Evolutionary conservation across 2,329 filamentous ascomycete genomes (phyloP).

Genomic region (Cladosporium sp.): DNA sequence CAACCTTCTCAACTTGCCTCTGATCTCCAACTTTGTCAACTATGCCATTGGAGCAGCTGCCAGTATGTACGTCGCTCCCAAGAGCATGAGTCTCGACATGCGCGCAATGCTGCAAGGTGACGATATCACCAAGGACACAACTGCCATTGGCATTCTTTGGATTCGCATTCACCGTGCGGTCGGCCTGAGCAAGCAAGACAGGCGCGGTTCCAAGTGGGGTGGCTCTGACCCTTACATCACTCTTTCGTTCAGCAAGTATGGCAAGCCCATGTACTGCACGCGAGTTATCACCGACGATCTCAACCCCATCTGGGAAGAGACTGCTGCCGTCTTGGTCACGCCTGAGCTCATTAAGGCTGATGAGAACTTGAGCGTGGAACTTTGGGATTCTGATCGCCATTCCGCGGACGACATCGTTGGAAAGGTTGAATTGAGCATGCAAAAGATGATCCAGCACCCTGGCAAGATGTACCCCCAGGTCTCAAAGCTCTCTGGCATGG

Average conservation of each 20-base stretch:
- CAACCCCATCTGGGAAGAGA: slow-evolving; percentile 90
- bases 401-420: slow-evolving; percentile 93
- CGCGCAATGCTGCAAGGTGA: slow-evolving; percentile 88
- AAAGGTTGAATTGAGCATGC: slow-evolving; percentile 88
- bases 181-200: slow-evolving; percentile 87
- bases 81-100: slow-evolving; percentile 80
- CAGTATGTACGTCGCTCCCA: slow-evolving; percentile 88
- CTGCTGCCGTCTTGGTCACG: slow-evolving; percentile 77
- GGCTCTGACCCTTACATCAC: slow-evolving; percentile 96
- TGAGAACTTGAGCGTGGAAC: slow-evolving; percentile 85
- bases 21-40: slow-evolving; percentile 96
- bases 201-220: slow-evolving; percentile 72
- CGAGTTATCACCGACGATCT: slow-evolving; percentile 91
- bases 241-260: slow-evolving; percentile 90
- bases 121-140: slow-evolving; percentile 81
- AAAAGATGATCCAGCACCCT: slow-evolving; percentile 90
- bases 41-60: slow-evolving; percentile 85
- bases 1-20: slow-evolving; percentile 83
- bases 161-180: slow-evolving; percentile 84
- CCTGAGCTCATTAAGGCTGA: slow-evolving; percentile 87
- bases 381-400: slow-evolving; percentile 93
- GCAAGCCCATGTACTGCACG: slow-evolving; percentile 96
- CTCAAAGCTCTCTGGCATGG: slow-evolving; percentile 76
- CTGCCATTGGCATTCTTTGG: slow-evolving; percentile 85
- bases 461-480: slow-evolving; percentile 88